Conservation (phyloP, 768 basidiomycete species). For the Boletus reticulatus region DNA sequence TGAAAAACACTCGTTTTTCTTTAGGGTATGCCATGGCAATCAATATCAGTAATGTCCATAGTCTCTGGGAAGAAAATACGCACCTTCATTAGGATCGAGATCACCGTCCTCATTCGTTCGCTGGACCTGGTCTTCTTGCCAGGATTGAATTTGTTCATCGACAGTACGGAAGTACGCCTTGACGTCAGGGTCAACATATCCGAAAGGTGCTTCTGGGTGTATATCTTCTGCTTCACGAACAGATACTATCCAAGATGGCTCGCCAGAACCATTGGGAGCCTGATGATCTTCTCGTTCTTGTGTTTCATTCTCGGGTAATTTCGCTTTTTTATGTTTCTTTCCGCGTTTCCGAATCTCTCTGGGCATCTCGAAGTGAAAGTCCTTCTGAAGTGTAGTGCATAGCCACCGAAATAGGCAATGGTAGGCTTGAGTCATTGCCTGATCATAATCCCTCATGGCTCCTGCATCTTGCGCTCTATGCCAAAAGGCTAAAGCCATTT, state of each 20-base stretch:
- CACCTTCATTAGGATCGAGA: constrained; percentile 71
- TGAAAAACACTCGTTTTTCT: constrained; percentile 78
- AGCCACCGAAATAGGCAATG: constrained; percentile 7
- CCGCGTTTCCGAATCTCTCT: constrained; percentile 74
- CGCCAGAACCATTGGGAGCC: constrained; percentile 25
- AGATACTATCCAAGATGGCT: constrained; percentile 72
- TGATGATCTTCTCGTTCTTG: constrained; percentile 3
- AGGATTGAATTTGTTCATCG: constrained; percentile 82
- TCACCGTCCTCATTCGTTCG: constrained; percentile 46
- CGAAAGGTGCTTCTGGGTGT: constrained; percentile 79
- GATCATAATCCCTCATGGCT: constrained; percentile 52
- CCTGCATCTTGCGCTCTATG: constrained; percentile 80
- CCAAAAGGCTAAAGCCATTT: constrained; percentile 71
- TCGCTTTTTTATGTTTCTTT: constrained; percentile 64
- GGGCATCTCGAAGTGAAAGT: constrained; percentile 47
- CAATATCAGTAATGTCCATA: neutral
- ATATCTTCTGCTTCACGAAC: constrained; percentile 37
- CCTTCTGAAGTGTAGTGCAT: too few relatives aligned
- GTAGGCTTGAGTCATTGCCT: neutral
- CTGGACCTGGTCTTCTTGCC: constrained; percentile 56
- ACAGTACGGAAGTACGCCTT: constrained; percentile 93
- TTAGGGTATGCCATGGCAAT: neutral
- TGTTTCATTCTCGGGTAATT: neutral
- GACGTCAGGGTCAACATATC: constrained; percentile 83
- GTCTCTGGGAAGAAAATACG: constrained; percentile 13